These are phyloP conservation scores for Phytophthora cactorum DNA, from an alignment of 352 stramenopile genomes.

Conservation along the genomic window DNA sequence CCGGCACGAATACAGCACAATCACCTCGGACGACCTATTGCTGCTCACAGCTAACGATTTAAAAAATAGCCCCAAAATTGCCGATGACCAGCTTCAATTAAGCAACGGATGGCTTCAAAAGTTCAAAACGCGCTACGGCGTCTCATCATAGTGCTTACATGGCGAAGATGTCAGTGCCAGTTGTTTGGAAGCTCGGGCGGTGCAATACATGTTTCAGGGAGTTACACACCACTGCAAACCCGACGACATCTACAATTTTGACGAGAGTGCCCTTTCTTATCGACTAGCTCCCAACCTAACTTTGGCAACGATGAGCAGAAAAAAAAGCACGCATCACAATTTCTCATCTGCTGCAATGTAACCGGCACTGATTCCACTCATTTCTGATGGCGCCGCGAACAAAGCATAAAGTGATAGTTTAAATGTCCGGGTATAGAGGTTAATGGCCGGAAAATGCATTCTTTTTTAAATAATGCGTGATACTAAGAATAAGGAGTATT, in stretches of 20 bases:
- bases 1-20: not conserved
- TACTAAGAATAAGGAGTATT: too few species aligned
- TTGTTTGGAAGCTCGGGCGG: not conserved
- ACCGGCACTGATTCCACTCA: not conserved
- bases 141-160: not conserved
- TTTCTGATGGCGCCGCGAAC: too few species aligned
- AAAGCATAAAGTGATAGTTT: too few species aligned
- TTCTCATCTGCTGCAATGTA: not conserved
- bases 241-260: not conserved
- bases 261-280: conserved; percentile 4
- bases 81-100: not conserved
- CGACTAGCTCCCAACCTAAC: not conserved
- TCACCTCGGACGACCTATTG: not conserved
- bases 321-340: not conserved
- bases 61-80: not conserved
- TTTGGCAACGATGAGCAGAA: not conserved
- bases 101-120: not conserved
- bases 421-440: too few species aligned
- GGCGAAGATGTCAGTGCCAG: not conserved
- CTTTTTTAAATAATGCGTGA: too few species aligned
- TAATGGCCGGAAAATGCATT: too few species aligned
- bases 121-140: not conserved
- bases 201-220: not conserved
- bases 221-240: not conserved
- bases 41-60: not conserved